phyloP scores from a whole-genome alignment of 768 basidiomycete genomes.

The Trametes cinnabarina region DNA sequence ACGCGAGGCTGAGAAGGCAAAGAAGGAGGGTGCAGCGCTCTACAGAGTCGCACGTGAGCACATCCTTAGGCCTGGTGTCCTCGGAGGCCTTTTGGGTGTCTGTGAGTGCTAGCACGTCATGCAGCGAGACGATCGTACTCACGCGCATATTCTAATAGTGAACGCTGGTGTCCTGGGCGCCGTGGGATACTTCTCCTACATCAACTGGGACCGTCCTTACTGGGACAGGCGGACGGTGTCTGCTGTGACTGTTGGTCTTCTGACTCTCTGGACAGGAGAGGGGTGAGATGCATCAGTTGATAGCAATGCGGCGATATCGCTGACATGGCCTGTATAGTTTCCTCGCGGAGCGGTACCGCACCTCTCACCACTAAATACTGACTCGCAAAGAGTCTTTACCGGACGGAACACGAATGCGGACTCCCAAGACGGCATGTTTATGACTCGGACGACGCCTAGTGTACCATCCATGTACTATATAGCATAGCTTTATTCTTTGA shows the following conservation, averaged over 20 bases:
- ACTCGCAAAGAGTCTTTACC: neutral
- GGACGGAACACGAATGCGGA: neutral
- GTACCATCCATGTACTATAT: constrained; percentile 4
- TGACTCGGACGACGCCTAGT: neutral
- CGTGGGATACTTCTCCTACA: constrained; percentile 62
- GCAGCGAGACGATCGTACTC: neutral
- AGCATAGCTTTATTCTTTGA: neutral
- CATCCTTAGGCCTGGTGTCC: constrained; percentile 60
- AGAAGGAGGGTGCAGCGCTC: constrained; percentile 52
- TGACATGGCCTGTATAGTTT: constrained; percentile 27
- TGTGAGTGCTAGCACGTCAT: constrained; percentile 37
- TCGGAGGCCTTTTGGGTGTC: constrained; percentile 62
- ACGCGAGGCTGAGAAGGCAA: constrained; percentile 54
- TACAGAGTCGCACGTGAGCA: constrained; percentile 55
- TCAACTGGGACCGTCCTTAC: constrained; percentile 57
- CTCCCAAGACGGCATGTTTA: no score
- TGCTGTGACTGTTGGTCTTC: constrained; percentile 53
- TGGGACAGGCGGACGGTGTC: constrained; percentile 68
- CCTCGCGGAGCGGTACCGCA: constrained; percentile 41
- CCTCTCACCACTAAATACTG: constrained; percentile 23
- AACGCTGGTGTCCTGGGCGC: constrained; percentile 63
- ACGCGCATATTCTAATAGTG: constrained; percentile 41
- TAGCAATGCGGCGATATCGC: neutral
- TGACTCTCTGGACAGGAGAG: constrained; percentile 64
- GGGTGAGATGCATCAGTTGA: constrained; percentile 44